These are phyloP conservation scores for Penicillium antarcticum DNA, from an alignment of 495 filamentous ascomycete genomes.

Conservation along the genomic window DNA sequence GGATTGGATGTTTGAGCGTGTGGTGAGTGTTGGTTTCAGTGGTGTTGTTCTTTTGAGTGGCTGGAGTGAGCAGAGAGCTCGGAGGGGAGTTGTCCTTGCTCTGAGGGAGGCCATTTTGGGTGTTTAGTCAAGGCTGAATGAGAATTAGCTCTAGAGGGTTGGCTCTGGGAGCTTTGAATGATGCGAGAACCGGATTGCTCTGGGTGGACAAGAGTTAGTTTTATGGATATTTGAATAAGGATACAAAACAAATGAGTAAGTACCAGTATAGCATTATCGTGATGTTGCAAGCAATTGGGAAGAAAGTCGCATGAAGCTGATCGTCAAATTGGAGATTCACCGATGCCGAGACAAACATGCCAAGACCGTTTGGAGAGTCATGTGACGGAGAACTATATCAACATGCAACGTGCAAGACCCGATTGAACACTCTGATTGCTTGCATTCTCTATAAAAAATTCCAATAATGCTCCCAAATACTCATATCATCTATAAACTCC, in stretches of 20 bases:
- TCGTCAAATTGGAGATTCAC: slow-evolving; percentile 11
- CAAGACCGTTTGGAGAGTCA: background rate
- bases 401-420: background rate
- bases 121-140: background rate
- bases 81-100: slow-evolving; percentile 2
- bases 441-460: background rate
- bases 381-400: background rate
- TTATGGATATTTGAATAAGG: background rate
- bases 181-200: background rate
- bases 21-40: background rate
- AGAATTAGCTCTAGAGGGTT: background rate
- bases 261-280: slow-evolving; percentile 4
- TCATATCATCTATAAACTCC: slow-evolving; percentile 15
- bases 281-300: slow-evolving; percentile 5
- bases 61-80: slow-evolving; percentile 3
- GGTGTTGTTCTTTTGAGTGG: slow-evolving; percentile 6
- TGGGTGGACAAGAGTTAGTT: background rate
- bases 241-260: background rate
- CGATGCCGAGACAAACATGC: slow-evolving; percentile 13
- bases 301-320: slow-evolving; percentile 20
- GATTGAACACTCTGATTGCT: background rate
- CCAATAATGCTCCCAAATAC: background rate
- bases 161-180: slow-evolving; percentile 4
- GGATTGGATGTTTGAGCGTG: background rate
- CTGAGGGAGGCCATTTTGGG: slow-evolving; percentile 17